Conservation (phyloP, 2,329 filamentous ascomycete genomes). For the Colletotrichum coccodes region DNA sequence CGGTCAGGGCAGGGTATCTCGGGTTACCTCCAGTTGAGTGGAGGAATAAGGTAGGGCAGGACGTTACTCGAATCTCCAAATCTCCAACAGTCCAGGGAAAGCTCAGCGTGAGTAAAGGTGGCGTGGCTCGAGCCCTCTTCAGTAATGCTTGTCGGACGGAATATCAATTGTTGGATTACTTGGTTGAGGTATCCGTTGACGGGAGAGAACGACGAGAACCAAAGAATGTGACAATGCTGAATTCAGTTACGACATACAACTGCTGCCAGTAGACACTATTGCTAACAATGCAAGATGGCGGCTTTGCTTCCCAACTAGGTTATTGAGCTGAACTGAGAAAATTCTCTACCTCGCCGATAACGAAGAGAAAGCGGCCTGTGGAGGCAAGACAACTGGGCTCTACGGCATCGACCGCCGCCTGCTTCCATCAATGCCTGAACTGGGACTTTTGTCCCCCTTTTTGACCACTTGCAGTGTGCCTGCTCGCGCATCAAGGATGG, state of each 20-base stretch:
- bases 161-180: neutral
- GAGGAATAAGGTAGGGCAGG: neutral
- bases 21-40: neutral
- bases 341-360: neutral
- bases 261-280: neutral
- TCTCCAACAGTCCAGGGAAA: no score
- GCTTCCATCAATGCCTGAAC: neutral
- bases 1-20: neutral
- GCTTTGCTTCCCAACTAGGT: neutral
- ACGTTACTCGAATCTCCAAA: neutral
- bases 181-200: neutral
- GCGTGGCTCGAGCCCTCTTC: neutral
- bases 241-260: neutral
- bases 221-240: neutral
- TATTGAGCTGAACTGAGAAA: neutral
- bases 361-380: neutral
- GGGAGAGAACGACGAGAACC: no score
- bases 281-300: neutral
- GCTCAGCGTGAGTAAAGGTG: neutral
- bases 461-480: constrained; percentile 11
- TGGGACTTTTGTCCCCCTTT: constrained; percentile 21
- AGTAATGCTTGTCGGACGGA: neutral
- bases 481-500: constrained; percentile 10
- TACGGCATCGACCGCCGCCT: constrained; percentile 1
- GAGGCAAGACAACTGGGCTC: neutral